phyloP scores from a whole-genome alignment of 2,329 filamentous ascomycete genomes.

The Pyrenophora graminea region DNA sequence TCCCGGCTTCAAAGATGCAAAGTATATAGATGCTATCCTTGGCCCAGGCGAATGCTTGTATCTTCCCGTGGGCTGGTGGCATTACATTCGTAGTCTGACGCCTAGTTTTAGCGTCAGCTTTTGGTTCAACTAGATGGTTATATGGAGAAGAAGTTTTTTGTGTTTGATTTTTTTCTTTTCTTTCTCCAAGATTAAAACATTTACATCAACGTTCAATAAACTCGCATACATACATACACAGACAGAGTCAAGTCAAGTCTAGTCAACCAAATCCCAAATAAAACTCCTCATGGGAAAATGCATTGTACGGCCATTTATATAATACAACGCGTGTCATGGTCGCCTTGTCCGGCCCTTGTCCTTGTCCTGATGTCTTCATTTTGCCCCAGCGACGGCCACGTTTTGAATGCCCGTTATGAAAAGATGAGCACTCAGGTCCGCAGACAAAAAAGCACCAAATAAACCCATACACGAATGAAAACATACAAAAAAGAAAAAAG shows the following conservation, averaged over 20 bases:
- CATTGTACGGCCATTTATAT: no score
- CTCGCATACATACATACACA: no score
- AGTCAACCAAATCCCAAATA: no score
- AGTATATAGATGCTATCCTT: slow-evolving; percentile 77
- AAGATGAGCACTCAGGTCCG: neutral
- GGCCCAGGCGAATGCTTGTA: slow-evolving; percentile 83
- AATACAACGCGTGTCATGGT: no score
- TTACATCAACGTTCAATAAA: no score
- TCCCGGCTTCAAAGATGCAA: slow-evolving; percentile 62
- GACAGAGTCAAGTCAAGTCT: no score
- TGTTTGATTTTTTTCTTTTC: no score
- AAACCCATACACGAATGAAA: neutral
- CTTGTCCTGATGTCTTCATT: no score
- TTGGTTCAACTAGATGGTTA: slow-evolving; percentile 64
- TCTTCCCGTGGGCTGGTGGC: slow-evolving; percentile 96
- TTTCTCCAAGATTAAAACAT: no score
- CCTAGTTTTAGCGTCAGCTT: slow-evolving; percentile 95
- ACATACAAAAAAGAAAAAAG: neutral
- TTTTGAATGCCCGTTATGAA: neutral
- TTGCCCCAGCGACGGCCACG: neutral
- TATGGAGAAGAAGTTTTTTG: neutral
- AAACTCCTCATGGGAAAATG: no score
- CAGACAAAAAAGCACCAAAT: neutral
- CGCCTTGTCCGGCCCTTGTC: no score
- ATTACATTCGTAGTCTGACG: slow-evolving; percentile 85